Conservation (phyloP, 2,329 filamentous ascomycete species). For the Emergomyces orientalis region DNA sequence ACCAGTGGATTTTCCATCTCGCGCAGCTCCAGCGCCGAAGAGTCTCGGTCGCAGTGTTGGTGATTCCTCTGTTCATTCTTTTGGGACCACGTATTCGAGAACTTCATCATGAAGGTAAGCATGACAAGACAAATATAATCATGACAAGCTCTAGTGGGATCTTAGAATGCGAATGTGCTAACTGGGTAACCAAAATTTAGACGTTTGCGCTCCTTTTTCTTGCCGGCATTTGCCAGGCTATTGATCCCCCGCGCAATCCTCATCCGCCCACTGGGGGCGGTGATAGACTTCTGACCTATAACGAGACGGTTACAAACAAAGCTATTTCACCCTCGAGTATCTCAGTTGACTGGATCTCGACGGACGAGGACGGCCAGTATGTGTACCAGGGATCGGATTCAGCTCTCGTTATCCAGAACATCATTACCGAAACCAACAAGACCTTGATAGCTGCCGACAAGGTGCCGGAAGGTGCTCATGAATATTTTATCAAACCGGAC, state of each 20-base stretch:
- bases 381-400: constrained; percentile 45
- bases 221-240: constrained; percentile 23
- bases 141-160: not conserved
- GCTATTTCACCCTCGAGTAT: constrained; percentile 41
- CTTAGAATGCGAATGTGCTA: not conserved
- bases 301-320: constrained; percentile 46
- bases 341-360: constrained; percentile 49
- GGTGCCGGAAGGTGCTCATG: constrained; percentile 46
- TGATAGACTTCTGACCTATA: constrained; percentile 49
- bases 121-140: not conserved
- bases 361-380: constrained; percentile 53
- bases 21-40: not conserved
- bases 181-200: not conserved
- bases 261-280: constrained; percentile 49
- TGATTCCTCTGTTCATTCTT: not conserved
- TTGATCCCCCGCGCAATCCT: constrained; percentile 46
- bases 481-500: constrained; percentile 55
- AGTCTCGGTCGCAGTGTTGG: not conserved
- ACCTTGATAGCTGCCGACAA: constrained; percentile 51
- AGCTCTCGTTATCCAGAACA: constrained; percentile 52
- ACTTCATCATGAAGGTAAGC: not conserved
- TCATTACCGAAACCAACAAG: constrained; percentile 48
- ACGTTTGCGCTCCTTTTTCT: constrained; percentile 11
- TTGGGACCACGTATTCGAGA: not conserved
- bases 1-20: not conserved